Percentiles rank a stretch among this genome's conserved stretches.
phyloP scores from a whole-genome alignment of 257 asterid species.

The Jasminum sambac region DNA sequence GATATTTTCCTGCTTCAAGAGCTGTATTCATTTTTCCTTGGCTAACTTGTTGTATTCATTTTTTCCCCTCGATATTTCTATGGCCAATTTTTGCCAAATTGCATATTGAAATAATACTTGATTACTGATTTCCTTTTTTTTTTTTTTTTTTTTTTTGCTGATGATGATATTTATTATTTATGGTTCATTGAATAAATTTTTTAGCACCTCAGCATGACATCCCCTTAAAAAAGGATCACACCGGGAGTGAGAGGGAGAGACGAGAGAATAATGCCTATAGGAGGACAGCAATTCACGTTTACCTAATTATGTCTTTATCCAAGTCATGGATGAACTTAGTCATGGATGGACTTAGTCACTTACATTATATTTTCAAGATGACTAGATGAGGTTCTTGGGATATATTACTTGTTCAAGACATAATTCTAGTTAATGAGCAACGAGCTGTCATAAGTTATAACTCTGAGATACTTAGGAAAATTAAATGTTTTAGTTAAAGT shows the following conservation, averaged over 20 bases:
- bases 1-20: background rate
- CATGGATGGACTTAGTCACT: background rate
- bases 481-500: background rate
- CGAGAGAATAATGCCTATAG: background rate
- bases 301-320: background rate
- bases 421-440: background rate
- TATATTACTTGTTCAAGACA: background rate
- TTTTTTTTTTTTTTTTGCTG: too few relatives aligned
- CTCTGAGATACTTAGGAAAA: background rate
- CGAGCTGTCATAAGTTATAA: background rate
- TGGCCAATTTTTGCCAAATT: background rate
- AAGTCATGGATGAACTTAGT: background rate
- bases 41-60: background rate
- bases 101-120: background rate
- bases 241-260: background rate
- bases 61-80: background rate
- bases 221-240: background rate
- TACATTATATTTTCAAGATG: background rate
- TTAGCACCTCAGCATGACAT: background rate
- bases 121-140: too few relatives aligned
- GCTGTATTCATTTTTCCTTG: constrained; percentile 17
- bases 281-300: background rate
- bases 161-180: background rate
- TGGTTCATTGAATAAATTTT: background rate
- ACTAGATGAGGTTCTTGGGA: background rate